phyloP scores from a whole-genome alignment of 2,329 filamentous ascomycete genomes.

The Cyphellophora attinorum region DNA sequence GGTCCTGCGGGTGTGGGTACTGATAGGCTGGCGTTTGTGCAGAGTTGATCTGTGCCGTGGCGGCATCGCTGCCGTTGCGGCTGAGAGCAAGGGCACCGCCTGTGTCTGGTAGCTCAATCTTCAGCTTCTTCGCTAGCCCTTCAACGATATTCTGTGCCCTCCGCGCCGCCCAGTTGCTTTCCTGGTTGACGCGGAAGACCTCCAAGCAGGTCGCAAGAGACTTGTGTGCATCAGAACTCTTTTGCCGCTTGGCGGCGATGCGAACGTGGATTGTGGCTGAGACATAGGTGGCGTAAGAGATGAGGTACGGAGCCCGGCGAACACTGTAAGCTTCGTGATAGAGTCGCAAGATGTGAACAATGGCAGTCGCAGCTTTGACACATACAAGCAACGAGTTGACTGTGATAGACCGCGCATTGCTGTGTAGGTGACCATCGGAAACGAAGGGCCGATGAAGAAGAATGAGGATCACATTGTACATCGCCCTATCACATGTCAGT shows the following conservation, averaged over 20 bases:
- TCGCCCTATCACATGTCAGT: constrained; percentile 8
- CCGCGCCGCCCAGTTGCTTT: constrained; percentile 41
- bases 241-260: constrained; percentile 30
- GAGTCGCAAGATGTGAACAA: constrained; percentile 25
- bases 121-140: constrained; percentile 36
- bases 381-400: constrained; percentile 23
- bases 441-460: constrained; percentile 38
- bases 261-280: constrained; percentile 32
- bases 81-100: constrained; percentile 4
- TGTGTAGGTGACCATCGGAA: constrained; percentile 21
- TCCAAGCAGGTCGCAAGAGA: constrained; percentile 35
- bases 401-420: constrained; percentile 13
- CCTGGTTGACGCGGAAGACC: constrained; percentile 40
- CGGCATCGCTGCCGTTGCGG: no score
- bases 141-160: constrained; percentile 37
- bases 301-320: constrained; percentile 30
- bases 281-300: constrained; percentile 35
- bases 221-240: constrained; percentile 29
- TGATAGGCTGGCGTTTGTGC: background rate
- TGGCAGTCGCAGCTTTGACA: constrained; percentile 25
- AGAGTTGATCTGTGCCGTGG: constrained; percentile 3
- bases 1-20: constrained; percentile 11
- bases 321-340: constrained; percentile 32
- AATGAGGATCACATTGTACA: constrained; percentile 35
- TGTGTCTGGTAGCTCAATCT: constrained; percentile 19